phyloP scores from a whole-genome alignment of 306 rosid genomes.

The Hippophae tibetana region DNA sequence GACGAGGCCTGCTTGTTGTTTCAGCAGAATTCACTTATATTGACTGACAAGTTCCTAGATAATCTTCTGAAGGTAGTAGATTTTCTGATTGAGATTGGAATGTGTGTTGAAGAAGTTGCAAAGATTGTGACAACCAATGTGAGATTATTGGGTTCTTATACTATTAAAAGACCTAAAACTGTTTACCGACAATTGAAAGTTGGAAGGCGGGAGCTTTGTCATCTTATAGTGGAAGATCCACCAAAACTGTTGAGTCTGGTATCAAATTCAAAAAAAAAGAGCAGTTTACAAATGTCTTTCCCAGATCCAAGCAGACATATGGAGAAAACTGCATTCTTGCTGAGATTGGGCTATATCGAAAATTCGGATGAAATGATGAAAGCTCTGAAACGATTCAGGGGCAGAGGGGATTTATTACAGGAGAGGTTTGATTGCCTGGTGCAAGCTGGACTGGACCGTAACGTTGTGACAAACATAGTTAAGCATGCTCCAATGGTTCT shows the following conservation, averaged over 20 bases:
- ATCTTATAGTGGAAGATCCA: conserved; percentile 51
- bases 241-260: conserved; percentile 38
- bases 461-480: conserved; percentile 35
- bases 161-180: conserved; percentile 48
- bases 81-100: conserved; percentile 43
- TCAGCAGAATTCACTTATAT: conserved; percentile 36
- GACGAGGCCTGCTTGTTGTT: conserved; percentile 33
- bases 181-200: conserved; percentile 48
- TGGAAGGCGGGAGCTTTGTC: conserved; percentile 32
- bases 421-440: conserved; percentile 82
- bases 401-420: conserved; percentile 71
- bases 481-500: conserved; percentile 56
- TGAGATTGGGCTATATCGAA: conserved; percentile 53
- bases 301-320: conserved; percentile 25
- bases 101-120: conserved; percentile 46
- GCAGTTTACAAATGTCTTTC: conserved; percentile 12
- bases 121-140: conserved; percentile 33
- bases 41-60: conserved; percentile 29
- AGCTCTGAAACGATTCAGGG: conserved; percentile 52
- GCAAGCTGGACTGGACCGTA: conserved; percentile 65
- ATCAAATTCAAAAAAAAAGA: conserved; percentile 29
- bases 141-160: conserved; percentile 29
- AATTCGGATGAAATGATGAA: conserved; percentile 76
- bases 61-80: conserved; percentile 40
- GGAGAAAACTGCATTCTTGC: conserved; percentile 55